Evolutionary conservation across 1,284 basidiomycete species (phyloP), one percentile per base, ranked within the genome.

Genomic region (Apiotrichum sp.): DNA sequence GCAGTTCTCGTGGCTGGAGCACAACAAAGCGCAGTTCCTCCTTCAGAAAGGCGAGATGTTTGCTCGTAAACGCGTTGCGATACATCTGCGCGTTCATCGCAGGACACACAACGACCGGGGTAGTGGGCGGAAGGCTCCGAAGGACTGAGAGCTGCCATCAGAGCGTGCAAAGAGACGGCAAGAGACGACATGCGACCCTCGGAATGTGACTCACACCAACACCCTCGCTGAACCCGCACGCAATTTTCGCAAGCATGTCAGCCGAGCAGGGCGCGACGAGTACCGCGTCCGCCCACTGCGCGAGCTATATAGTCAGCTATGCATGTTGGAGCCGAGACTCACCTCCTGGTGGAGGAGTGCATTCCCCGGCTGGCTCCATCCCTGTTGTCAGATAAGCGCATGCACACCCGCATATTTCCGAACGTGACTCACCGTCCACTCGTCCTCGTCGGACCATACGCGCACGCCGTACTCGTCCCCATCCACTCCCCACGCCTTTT

Each of bases 31-130:
- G 81, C n/a, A 96, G 80, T 42, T 87, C 81, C 1, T 92, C 85
- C 22, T 78, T 79, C 1, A 93, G 80, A 42, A 86, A 68, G 13
- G 81, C 80, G 33, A 97, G 72, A 65, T 98, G 93, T 59, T 86
- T 82, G 2, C 82, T 80, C 0, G 93, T 98, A 39, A 97, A 79
- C 29, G 91, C 90, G 68, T 98, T 92, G 60, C 88, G 82, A 69
- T 89, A 97, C 93, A 98, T 98, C 62, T 90, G 79, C 3, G 93
- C 97, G 72, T 98, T 98, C 93, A 98, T 98, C 0, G 95, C 93
- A 3, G 95, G 95, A 67, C 93, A 98, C 33, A 97, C 74, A 66
- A 86, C 87, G 10, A 89, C 90, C 3, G 87, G 86, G 0, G 87
- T 93, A 3, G 80, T 80, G 0, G 89, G 87, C 8, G 87, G 79